Evolutionary conservation across 257 asterid species (phyloP).

Genomic region (Thymus quinquecostatus): DNA sequence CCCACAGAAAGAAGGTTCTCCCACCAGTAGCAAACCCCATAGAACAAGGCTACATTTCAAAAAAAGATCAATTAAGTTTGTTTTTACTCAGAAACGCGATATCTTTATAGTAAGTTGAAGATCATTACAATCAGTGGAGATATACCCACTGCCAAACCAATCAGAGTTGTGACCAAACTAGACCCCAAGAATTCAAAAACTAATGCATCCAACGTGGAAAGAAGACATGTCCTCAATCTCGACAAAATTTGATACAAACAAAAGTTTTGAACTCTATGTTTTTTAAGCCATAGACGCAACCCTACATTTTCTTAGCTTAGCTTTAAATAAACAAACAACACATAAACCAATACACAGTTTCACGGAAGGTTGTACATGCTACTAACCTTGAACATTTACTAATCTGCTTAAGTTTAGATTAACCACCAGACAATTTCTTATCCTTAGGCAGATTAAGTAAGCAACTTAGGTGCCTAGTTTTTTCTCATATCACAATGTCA

Average conservation of each 20-base stretch:
- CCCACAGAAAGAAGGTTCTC: constrained; percentile 96
- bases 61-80: constrained; percentile 21
- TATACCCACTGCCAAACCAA: neutral
- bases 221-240: neutral
- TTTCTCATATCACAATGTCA: constrained; percentile 5
- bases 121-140: neutral
- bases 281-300: neutral
- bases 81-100: neutral
- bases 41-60: constrained; percentile 82
- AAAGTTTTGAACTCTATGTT: neutral
- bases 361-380: too few relatives aligned
- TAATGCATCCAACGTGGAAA: neutral
- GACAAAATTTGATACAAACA: constrained; percentile 4
- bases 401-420: too few relatives aligned
- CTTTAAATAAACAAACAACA: constrained; percentile 25
- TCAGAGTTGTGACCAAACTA: neutral
- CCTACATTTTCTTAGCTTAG: neutral
- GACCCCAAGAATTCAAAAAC: constrained; percentile 10
- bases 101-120: too few relatives aligned
- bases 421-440: too few relatives aligned
- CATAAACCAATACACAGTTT: neutral
- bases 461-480: neutral
- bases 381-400: too few relatives aligned
- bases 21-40: constrained; percentile 99
- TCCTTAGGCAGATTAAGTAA: neutral